phyloP scores from a whole-genome alignment of 148 eudicot species.

The Chenopodium album region DNA sequence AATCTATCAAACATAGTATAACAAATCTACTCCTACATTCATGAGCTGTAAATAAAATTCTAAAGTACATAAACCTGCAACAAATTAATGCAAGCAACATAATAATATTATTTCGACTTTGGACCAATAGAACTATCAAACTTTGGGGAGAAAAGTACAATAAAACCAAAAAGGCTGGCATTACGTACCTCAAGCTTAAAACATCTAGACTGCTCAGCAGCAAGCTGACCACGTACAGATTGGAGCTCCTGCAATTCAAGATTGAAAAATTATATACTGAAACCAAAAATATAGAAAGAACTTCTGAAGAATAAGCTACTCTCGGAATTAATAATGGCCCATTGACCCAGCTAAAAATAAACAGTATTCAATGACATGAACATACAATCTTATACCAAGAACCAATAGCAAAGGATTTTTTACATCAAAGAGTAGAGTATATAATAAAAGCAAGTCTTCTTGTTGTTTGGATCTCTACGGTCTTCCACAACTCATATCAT shows the following conservation, averaged over 20 bases:
- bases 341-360: too few relatives aligned
- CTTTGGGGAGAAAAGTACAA: background rate
- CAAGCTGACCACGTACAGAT: slow-evolving; percentile 92
- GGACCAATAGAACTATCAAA: background rate
- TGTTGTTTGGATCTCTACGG: background rate
- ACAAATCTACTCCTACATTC: too few relatives aligned
- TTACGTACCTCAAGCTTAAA: slow-evolving; percentile 90
- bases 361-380: background rate
- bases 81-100: background rate
- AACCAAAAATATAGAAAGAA: background rate
- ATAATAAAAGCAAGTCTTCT: background rate
- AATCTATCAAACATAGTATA: too few relatives aligned
- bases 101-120: background rate
- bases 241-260: slow-evolving; percentile 82
- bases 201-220: slow-evolving; percentile 95
- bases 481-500: too few relatives aligned
- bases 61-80: background rate
- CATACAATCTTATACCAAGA: background rate
- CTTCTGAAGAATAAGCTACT: background rate
- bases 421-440: background rate
- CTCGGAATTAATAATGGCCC: too few relatives aligned
- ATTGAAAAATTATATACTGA: slow-evolving; percentile 2
- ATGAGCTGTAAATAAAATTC: too few relatives aligned
- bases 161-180: background rate
- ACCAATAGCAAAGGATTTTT: background rate